A percentile compares a stretch with the other conserved stretches of the same genome.
These are phyloP conservation scores for Teratosphaeria gauchensis DNA, from an alignment of 2,329 filamentous ascomycete genomes.

Conservation along the genomic window DNA sequence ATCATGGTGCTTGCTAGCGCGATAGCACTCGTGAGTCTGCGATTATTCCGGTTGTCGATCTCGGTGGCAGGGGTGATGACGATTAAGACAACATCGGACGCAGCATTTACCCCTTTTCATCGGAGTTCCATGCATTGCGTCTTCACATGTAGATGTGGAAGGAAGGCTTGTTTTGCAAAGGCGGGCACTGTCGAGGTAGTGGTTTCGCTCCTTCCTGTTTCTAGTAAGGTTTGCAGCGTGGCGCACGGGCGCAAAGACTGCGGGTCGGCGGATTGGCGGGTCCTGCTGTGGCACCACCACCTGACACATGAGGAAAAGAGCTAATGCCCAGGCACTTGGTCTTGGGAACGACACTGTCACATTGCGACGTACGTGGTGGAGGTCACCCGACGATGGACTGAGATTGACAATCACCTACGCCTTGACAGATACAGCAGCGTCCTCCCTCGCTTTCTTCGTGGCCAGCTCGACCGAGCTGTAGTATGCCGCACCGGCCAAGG, in stretches of 20 bases:
- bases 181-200: background rate
- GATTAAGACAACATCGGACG: background rate
- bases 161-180: background rate
- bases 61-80: background rate
- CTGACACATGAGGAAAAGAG: background rate
- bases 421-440: background rate
- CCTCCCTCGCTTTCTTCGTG: conserved; percentile 25
- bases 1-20: background rate
- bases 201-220: background rate
- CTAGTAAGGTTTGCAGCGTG: background rate
- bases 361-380: background rate
- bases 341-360: background rate
- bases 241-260: background rate
- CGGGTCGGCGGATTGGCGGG: background rate
- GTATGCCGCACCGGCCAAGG: conserved; percentile 46
- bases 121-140: no score
- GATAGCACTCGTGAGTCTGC: background rate
- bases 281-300: background rate
- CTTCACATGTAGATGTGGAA: background rate
- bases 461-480: conserved; percentile 50
- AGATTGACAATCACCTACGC: background rate
- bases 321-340: background rate
- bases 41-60: background rate
- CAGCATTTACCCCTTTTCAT: no score
- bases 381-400: background rate